Base-by-base conservation (phyloP, 768 basidiomycete genomes). In the Ephemerocybe angulata region DNA sequence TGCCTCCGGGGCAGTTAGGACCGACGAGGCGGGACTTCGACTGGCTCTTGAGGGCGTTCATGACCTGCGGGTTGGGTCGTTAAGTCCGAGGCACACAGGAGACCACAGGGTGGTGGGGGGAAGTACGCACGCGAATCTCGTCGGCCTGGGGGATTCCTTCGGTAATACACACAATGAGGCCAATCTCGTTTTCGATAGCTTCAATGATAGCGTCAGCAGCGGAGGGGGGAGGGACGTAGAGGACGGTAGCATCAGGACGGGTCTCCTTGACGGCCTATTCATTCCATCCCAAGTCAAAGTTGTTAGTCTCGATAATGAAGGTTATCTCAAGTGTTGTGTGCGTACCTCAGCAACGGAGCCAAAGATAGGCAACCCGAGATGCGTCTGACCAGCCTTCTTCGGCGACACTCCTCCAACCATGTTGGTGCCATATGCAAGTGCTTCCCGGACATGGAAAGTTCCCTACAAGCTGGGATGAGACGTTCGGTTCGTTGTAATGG, bases 401-500 rank as follows among this genome's bases (percentile, higher is more conserved):
- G 91, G 92, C 2, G 93, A 95, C 52, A 97, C 94, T 58, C 97
- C 97, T 54, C 97, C 97, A 54, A 99, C 92, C 90, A 98, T 96
- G 58, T 87, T 90, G 55, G 96, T 98, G 19, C 97, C 96, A 67
- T 91, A 99, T 48, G 85, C 93, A 59, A 98, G 72, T 33, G 97
- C 95, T 71, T 98, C 93, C 65, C 80, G 87, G 58, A 86, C 84
- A 78, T 99, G 97, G 83, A 99, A 99, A 63, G 97, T 98, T 60
- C 89, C 97, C 96, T 91, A 58, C 25, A 44, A 46, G 44, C 52
- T 33, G 10, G 25, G 17, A 35, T 22, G 27, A 51, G 52, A 21
- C 24, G 46, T 19, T 33, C 6, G 13, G 31, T 42, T 27, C 27
- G n/a, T 31, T 52, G 6, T 12, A 19, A 50, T 27, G 17, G 49